Percentiles rank a stretch among this genome's conserved stretches.
phyloP scores from a whole-genome alignment of 306 rosid species.

The Citrullus amarus region DNA sequence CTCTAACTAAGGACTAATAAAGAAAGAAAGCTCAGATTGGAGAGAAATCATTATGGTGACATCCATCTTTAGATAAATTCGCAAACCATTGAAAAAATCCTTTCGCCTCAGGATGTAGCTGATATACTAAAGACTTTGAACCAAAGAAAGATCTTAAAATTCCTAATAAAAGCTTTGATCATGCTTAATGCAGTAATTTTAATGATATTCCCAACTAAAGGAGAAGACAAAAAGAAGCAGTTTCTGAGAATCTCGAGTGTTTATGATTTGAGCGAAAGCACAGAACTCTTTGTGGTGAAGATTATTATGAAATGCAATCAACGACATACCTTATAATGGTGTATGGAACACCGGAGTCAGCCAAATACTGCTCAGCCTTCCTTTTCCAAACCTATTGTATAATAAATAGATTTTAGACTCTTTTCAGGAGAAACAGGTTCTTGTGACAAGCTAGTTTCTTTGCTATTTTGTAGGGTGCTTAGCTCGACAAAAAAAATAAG shows the following conservation, averaged over 20 bases:
- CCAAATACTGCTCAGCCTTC: conserved; percentile 89
- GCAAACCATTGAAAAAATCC: not conserved
- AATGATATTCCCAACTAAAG: not conserved
- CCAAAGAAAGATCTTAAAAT: not conserved
- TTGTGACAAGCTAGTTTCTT: too few species aligned
- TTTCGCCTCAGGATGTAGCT: not conserved
- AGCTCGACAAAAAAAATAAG: too few species aligned
- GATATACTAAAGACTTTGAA: not conserved
- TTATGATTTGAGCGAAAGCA: not conserved
- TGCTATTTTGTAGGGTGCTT: too few species aligned
- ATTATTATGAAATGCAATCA: not conserved
- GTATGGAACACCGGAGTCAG: conserved; percentile 82
- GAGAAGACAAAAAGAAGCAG: not conserved
- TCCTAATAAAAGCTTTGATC: not conserved
- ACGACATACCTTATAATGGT: conserved; percentile 68
- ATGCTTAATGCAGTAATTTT: not conserved
- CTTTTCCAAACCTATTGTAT: conserved; percentile 80
- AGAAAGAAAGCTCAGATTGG: not conserved
- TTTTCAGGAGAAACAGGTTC: not conserved
- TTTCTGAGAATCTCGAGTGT: not conserved
- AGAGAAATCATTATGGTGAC: not conserved
- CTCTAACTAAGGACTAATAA: not conserved
- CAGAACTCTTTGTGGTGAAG: not conserved
- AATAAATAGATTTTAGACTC: not conserved
- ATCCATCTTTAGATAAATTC: not conserved